A percentile compares a stretch with the other conserved stretches of the same genome.
phyloP scores from a whole-genome alignment of 495 filamentous ascomycete species.

The Oleoguttula mirabilis region DNA sequence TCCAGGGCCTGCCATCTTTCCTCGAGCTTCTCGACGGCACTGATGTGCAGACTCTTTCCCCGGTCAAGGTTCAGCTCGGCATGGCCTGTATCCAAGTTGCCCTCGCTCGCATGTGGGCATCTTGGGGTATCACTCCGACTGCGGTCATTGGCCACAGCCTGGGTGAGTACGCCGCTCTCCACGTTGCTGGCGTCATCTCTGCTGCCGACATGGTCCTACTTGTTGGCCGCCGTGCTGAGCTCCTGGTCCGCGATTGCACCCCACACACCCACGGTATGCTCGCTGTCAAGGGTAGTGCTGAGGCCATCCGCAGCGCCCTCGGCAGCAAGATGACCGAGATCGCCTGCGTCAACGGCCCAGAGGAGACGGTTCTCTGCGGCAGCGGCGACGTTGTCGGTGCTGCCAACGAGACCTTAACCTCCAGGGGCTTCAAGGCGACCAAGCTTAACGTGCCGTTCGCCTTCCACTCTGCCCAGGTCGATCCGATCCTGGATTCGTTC shows the following conservation, averaged over 20 bases:
- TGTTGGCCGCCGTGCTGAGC: constrained; percentile 62
- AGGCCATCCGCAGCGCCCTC: constrained; percentile 28
- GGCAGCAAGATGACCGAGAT: constrained; percentile 35
- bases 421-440: constrained; percentile 41
- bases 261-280: constrained; percentile 55
- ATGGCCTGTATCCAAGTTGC: constrained; percentile 76
- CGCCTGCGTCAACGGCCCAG: constrained; percentile 36
- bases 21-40: constrained; percentile 54
- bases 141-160: constrained; percentile 77
- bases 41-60: constrained; percentile 49
- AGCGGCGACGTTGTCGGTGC: constrained; percentile 26
- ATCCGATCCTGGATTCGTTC: constrained; percentile 39
- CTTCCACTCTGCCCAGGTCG: constrained; percentile 43
- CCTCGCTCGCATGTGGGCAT: constrained; percentile 63
- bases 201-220: constrained; percentile 70
- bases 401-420: constrained; percentile 26
- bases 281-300: constrained; percentile 34
- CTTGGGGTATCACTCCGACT: constrained; percentile 63
- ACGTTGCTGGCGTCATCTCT: constrained; percentile 68
- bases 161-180: constrained; percentile 79
- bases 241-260: constrained; percentile 62
- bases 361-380: constrained; percentile 37
- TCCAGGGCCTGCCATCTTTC: constrained; percentile 61
- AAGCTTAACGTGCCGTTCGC: constrained; percentile 40
- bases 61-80: constrained; percentile 66